These are phyloP conservation scores for Cymodocea nodosa DNA, from an alignment of 116 monocot species.

Conservation along the genomic window DNA sequence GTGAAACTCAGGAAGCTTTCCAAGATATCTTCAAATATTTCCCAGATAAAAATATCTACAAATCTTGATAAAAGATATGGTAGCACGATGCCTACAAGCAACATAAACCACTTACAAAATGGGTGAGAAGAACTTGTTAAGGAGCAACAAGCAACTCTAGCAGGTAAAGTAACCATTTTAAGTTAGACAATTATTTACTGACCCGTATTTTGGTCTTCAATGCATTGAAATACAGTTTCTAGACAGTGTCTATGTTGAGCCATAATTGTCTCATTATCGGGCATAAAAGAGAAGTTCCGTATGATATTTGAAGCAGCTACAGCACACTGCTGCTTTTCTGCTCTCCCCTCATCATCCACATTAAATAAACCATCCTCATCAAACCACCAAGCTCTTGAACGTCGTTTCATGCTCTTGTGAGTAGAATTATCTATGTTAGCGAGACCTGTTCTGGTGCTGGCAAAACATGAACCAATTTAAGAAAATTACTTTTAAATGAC, in stretches of 20 bases:
- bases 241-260: slow-evolving; percentile 96
- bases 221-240: slow-evolving; percentile 86
- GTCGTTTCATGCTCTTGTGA: slow-evolving; percentile 30
- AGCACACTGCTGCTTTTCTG: slow-evolving; percentile 91
- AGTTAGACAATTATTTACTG: background rate
- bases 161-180: background rate
- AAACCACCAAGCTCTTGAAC: slow-evolving; percentile 61
- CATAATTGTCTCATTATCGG: slow-evolving; percentile 94
- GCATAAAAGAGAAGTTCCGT: slow-evolving; percentile 97
- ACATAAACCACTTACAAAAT: too few species aligned
- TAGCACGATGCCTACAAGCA: too few species aligned
- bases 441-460: slow-evolving; percentile 21
- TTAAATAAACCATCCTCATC: slow-evolving; percentile 94
- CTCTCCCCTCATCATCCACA: slow-evolving; percentile 68
- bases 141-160: background rate
- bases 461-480: background rate
- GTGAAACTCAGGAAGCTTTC: background rate
- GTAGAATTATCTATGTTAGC: slow-evolving; percentile 16
- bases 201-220: slow-evolving; percentile 86
- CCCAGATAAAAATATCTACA: too few species aligned
- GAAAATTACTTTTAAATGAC: background rate
- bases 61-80: too few species aligned
- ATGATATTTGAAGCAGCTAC: slow-evolving; percentile 93
- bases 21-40: background rate
- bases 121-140: background rate